A percentile compares a stretch with the other conserved stretches of the same genome.
Evolutionary conservation across 441 rosid genomes (phyloP).

Genomic region (Eruca vesicaria): DNA sequence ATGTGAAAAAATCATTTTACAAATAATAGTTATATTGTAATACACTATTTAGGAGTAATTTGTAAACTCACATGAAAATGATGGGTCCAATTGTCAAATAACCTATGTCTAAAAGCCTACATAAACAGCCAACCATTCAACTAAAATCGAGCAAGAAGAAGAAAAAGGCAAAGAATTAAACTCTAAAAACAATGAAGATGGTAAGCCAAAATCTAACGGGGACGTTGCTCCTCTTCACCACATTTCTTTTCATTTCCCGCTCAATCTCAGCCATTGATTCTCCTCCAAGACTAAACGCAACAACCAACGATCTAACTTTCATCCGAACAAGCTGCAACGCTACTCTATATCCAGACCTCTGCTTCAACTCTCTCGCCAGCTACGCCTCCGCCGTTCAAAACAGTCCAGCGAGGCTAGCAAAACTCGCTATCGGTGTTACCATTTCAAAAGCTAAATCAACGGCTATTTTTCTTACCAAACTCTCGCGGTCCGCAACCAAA

Average conservation of each 20-base stretch:
- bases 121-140: conserved; percentile 10
- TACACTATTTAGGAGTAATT: too few relatives aligned
- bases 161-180: not conserved
- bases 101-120: conserved; percentile 14
- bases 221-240: conserved; percentile 21
- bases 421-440: conserved; percentile 56
- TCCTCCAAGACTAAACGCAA: conserved; percentile 10
- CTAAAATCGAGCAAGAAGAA: not conserved
- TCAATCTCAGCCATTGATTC: conserved; percentile 30
- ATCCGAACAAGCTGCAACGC: conserved; percentile 71
- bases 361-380: conserved; percentile 63
- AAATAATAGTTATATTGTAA: too few relatives aligned
- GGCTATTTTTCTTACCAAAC: conserved; percentile 54
- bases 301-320: conserved; percentile 50
- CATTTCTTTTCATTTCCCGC: conserved; percentile 37
- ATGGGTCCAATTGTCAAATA: conserved; percentile 5
- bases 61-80: not conserved
- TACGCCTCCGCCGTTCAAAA: conserved; percentile 55
- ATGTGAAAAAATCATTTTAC: too few relatives aligned
- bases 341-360: conserved; percentile 73
- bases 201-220: conserved; percentile 12
- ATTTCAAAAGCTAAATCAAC: conserved; percentile 49
- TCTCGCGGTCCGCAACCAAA: conserved; percentile 39
- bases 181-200: conserved; percentile 23
- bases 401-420: conserved; percentile 59